Percentiles rank a stretch among this genome's conserved stretches.
These are phyloP conservation scores for Suillus tomentosus DNA, from an alignment of 768 basidiomycete species.

Conservation along the genomic window DNA sequence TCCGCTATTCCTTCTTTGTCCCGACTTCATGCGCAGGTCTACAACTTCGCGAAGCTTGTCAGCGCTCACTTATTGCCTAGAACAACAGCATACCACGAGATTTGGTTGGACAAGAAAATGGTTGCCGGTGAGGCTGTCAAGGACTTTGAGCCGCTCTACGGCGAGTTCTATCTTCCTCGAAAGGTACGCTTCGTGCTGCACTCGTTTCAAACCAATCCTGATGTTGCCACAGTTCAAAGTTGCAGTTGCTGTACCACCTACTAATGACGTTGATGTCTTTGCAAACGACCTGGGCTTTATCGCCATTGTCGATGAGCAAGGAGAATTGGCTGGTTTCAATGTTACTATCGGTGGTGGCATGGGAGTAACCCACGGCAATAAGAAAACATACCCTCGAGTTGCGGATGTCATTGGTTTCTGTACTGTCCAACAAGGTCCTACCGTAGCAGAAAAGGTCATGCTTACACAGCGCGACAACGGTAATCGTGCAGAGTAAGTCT, in stretches of 20 bases:
- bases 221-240: constrained; percentile 80
- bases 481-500: constrained; percentile 85
- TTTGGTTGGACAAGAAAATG: constrained; percentile 97
- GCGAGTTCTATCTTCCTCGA: constrained; percentile 94
- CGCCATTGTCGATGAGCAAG: constrained; percentile 77
- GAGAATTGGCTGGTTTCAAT: constrained; percentile 89
- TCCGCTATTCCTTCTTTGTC: constrained; percentile 90
- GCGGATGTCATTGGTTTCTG: constrained; percentile 93
- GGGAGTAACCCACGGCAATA: constrained; percentile 99
- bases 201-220: not conserved
- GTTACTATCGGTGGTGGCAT: constrained; percentile 95
- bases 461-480: constrained; percentile 93
- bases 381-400: constrained; percentile 95
- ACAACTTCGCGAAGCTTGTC: constrained; percentile 78
- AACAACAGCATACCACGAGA: constrained; percentile 96
- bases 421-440: constrained; percentile 79
- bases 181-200: constrained; percentile 55
- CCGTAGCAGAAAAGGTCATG: constrained; percentile 92
- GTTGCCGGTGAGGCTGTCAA: constrained; percentile 93
- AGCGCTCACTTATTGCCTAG: constrained; percentile 87
- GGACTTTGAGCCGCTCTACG: constrained; percentile 97
- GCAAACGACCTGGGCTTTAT: constrained; percentile 97
- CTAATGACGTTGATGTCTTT: constrained; percentile 95
- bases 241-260: constrained; percentile 93
- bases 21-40: constrained; percentile 81